Conservation (phyloP, 1,139 yeast species). For the Suhomyces maxii region DNA sequence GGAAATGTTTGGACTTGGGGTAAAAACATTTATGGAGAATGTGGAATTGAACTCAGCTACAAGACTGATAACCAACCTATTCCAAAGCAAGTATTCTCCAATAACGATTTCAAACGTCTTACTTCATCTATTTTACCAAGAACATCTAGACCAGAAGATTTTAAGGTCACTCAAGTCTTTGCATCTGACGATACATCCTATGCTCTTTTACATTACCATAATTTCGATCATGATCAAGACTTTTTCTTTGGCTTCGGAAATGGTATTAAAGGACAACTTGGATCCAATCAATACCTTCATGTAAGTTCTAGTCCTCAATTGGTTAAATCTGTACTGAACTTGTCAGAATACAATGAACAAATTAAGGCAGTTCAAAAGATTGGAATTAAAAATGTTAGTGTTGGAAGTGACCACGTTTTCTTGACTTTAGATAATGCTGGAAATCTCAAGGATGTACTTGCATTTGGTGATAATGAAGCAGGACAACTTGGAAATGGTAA, state of each 20-base stretch:
- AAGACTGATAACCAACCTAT: slow-evolving; percentile 67
- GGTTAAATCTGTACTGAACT: slow-evolving; percentile 51
- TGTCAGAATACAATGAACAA: slow-evolving; percentile 44
- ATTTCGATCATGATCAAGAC: slow-evolving; percentile 19
- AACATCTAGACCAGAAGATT: slow-evolving; percentile 6
- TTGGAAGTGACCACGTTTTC: slow-evolving; percentile 67
- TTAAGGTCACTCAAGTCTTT: slow-evolving; percentile 45
- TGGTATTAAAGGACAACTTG: slow-evolving; percentile 87
- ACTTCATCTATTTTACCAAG: slow-evolving; percentile 5
- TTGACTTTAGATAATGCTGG: slow-evolving; percentile 56
- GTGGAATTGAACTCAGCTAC: slow-evolving; percentile 69
- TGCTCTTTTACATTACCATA: slow-evolving; percentile 39
- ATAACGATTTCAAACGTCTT: slow-evolving; percentile 22
- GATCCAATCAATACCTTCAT: slow-evolving; percentile 73
- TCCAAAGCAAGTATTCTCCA: slow-evolving; percentile 55
- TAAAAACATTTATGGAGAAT: slow-evolving; percentile 74
- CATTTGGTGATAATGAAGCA: slow-evolving; percentile 80
- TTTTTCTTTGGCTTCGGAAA: slow-evolving; percentile 70
- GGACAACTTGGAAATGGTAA: slow-evolving; percentile 90
- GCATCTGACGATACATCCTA: slow-evolving; percentile 75
- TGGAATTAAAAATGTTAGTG: slow-evolving; percentile 51
- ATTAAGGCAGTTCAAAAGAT: slow-evolving; percentile 37
- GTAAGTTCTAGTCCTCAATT: slow-evolving; percentile 67
- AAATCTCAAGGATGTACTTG: slow-evolving; percentile 54
- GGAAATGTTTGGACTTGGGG: slow-evolving; percentile 86